Evolutionary conservation across 2,329 filamentous ascomycete genomes (phyloP).

Genomic region (Verticillium longisporum): DNA sequence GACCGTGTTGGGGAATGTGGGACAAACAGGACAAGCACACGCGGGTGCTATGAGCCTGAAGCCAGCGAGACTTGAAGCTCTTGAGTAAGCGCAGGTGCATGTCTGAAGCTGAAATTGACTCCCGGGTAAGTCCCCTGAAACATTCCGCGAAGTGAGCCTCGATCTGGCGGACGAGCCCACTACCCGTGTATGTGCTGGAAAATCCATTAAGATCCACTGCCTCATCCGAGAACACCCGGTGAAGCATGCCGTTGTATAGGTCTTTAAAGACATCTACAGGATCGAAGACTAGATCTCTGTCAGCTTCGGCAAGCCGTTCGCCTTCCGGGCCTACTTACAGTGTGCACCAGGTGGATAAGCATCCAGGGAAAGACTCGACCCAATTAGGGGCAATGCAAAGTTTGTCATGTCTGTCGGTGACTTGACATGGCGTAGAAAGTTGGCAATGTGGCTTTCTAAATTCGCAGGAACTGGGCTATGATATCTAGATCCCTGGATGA

Average conservation of each 20-base stretch:
- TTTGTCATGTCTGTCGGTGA: background rate
- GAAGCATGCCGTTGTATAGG: slow-evolving; percentile 1
- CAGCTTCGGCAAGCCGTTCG: background rate
- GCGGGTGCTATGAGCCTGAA: background rate
- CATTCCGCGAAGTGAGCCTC: background rate
- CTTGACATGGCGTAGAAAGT: background rate
- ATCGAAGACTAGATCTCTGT: slow-evolving; percentile 3
- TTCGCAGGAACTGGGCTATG: background rate
- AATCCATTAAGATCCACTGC: background rate
- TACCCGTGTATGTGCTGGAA: background rate
- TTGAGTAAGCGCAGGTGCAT: background rate
- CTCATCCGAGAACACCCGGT: background rate
- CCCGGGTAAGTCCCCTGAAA: background rate
- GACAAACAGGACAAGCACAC: background rate
- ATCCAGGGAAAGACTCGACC: slow-evolving; percentile 3
- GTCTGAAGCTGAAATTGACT: background rate
- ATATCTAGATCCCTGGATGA: background rate
- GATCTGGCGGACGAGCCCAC: background rate
- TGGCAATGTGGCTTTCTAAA: background rate
- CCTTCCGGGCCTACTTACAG: background rate
- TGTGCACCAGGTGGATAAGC: slow-evolving; percentile 1
- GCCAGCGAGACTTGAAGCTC: background rate
- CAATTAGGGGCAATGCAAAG: background rate
- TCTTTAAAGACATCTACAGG: background rate
- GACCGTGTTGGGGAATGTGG: background rate